These are phyloP conservation scores for Cyberlindnera xishuangbannaensis DNA, from an alignment of 805 yeast genomes.

Conservation along the genomic window DNA sequence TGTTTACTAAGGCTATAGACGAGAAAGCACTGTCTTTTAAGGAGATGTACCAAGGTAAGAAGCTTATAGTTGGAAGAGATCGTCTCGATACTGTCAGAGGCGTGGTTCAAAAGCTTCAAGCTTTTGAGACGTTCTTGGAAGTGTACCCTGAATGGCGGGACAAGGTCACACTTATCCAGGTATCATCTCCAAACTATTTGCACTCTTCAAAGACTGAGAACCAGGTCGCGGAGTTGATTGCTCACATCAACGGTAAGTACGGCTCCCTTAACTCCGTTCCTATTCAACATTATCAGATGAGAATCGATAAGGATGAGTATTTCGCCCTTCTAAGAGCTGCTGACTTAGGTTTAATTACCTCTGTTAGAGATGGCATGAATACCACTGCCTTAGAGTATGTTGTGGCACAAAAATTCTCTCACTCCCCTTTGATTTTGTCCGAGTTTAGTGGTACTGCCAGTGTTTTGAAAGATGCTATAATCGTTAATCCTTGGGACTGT, in stretches of 20 bases:
- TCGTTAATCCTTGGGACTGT: constrained; percentile 96
- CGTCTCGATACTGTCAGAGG: constrained; percentile 89
- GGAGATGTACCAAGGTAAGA: constrained; percentile 55
- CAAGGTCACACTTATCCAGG: constrained; percentile 85
- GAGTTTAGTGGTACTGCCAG: constrained; percentile 91
- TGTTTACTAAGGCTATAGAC: constrained; percentile 41
- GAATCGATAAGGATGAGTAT: constrained; percentile 84
- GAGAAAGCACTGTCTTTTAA: constrained; percentile 61
- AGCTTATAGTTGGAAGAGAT: constrained; percentile 90
- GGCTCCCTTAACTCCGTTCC: constrained; percentile 84
- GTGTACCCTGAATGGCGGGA: constrained; percentile 92
- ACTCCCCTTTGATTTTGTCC: constrained; percentile 76
- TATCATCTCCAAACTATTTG: constrained; percentile 61
- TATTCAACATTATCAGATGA: constrained; percentile 87
- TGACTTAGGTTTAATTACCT: constrained; percentile 82
- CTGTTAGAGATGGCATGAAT: constrained; percentile 94
- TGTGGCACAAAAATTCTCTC: constrained; percentile 70
- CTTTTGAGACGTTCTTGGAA: constrained; percentile 80
- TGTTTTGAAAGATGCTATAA: constrained; percentile 63
- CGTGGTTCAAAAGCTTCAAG: constrained; percentile 86
- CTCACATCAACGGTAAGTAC: constrained; percentile 76
- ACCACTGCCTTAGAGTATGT: constrained; percentile 92
- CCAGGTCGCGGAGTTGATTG: constrained; percentile 76
- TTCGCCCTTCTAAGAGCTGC: constrained; percentile 84
- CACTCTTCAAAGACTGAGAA: constrained; percentile 61